These are phyloP conservation scores for Bruguiera hainesii DNA, from an alignment of 441 rosid genomes.

Conservation along the genomic window DNA sequence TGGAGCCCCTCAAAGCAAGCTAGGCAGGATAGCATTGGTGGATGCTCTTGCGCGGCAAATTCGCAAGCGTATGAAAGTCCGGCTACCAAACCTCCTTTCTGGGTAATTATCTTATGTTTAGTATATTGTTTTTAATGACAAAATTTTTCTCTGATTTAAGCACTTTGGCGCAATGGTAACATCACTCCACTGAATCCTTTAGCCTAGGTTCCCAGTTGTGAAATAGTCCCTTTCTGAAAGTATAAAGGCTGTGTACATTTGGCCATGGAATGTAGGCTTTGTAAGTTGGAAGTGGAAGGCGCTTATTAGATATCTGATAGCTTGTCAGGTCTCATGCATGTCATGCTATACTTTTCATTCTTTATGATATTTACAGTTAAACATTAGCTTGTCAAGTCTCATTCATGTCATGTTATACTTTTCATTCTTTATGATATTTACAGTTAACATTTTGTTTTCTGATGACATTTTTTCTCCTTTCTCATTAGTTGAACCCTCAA, in stretches of 20 bases:
- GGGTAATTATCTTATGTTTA: conserved; percentile 48
- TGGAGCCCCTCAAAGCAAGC: conserved; percentile 84
- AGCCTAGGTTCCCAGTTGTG: too few relatives aligned
- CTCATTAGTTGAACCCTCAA: neutral
- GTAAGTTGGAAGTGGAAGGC: too few relatives aligned
- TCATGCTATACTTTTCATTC: too few relatives aligned
- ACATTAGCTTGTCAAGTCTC: too few relatives aligned
- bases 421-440: too few relatives aligned
- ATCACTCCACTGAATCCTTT: neutral
- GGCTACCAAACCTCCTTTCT: conserved; percentile 87
- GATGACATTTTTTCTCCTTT: neutral
- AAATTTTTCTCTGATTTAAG: neutral
- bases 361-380: too few relatives aligned
- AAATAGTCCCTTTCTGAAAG: too few relatives aligned
- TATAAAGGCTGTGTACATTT: too few relatives aligned
- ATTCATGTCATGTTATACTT: too few relatives aligned
- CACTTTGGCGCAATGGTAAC: neutral
- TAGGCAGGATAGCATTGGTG: conserved; percentile 87
- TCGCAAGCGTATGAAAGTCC: conserved; percentile 78
- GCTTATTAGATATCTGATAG: too few relatives aligned
- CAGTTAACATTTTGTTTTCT: neutral
- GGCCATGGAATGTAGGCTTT: too few relatives aligned
- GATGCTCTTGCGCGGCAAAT: conserved; percentile 84
- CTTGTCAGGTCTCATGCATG: too few relatives aligned
- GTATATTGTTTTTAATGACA: neutral